phyloP scores from a whole-genome alignment of 192 early-diverging fungal species.

The Coemansia aciculifera region DNA sequence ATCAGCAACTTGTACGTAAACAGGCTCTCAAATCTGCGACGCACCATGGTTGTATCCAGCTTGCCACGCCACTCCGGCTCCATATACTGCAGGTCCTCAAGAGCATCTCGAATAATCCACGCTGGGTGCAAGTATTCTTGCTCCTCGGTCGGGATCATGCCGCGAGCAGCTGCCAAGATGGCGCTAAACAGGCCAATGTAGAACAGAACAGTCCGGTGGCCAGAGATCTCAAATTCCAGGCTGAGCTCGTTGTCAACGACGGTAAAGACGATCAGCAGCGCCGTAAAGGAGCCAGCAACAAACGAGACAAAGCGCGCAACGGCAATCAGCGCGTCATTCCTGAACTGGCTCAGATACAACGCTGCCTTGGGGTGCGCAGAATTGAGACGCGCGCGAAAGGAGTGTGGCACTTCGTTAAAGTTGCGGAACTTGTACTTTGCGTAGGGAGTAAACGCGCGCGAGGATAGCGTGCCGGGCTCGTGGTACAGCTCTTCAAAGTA shows the following conservation, averaged over 20 bases:
- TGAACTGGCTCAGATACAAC: conserved; percentile 88
- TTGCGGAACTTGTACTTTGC: conserved; percentile 94
- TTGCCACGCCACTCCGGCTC: conserved; percentile 81
- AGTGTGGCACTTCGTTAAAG: conserved; percentile 96
- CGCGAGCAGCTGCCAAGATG: conserved; percentile 75
- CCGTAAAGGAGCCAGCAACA: conserved; percentile 84
- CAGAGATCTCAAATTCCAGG: conserved; percentile 89
- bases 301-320: conserved; percentile 87
- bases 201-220: conserved; percentile 85
- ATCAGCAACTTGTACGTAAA: conserved; percentile 80
- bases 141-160: conserved; percentile 80
- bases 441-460: conserved; percentile 80
- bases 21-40: conserved; percentile 72
- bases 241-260: conserved; percentile 85
- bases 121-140: conserved; percentile 82
- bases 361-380: conserved; percentile 72
- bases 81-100: conserved; percentile 88
- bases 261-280: conserved; percentile 78
- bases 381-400: conserved; percentile 76
- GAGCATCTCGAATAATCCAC: conserved; percentile 69
- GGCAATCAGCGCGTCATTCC: conserved; percentile 76
- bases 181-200: conserved; percentile 90
- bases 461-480: conserved; percentile 79
- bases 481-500: conserved; percentile 86
- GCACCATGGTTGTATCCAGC: conserved; percentile 82